phyloP scores from a whole-genome alignment of 1,284 basidiomycete genomes.

The Puccinia coronata region DNA sequence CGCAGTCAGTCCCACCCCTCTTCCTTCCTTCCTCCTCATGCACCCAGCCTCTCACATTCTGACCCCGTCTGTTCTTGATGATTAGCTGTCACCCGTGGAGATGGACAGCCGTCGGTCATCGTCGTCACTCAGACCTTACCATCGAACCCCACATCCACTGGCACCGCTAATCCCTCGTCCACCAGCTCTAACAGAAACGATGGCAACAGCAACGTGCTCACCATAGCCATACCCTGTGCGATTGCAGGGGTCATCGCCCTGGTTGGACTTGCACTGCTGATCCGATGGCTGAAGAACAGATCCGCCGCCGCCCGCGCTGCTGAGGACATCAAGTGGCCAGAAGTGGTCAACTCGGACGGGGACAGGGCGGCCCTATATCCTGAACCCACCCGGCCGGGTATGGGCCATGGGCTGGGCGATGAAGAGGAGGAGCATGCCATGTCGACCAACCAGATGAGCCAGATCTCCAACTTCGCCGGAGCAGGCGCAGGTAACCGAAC shows the following conservation, averaged over 20 bases:
- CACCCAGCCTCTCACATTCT: not conserved
- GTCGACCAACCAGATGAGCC: not conserved
- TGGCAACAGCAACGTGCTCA: not conserved
- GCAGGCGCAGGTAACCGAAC: slow-evolving; percentile 8
- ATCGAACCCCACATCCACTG: not conserved
- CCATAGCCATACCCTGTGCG: slow-evolving; percentile 39
- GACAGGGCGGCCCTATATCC: slow-evolving; percentile 55
- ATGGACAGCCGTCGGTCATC: slow-evolving; percentile 32
- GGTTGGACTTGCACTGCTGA: not conserved
- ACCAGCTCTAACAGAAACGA: slow-evolving; percentile 4
- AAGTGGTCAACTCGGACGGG: slow-evolving; percentile 51
- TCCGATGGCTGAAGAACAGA: slow-evolving; percentile 23
- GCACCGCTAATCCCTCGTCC: not conserved
- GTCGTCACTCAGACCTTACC: slow-evolving; percentile 42
- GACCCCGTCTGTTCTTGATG: not conserved
- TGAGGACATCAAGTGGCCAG: slow-evolving; percentile 54
- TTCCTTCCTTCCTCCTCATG: too few species aligned
- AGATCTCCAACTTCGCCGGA: slow-evolving; percentile 16
- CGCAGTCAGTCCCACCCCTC: slow-evolving; percentile 30
- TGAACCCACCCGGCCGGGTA: slow-evolving; percentile 53
- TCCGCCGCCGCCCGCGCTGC: slow-evolving; percentile 25
- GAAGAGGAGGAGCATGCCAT: slow-evolving; percentile 55
- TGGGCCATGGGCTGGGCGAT: slow-evolving; percentile 53
- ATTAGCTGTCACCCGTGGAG: slow-evolving; percentile 31
- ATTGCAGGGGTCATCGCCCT: slow-evolving; percentile 31